phyloP scores from a whole-genome alignment of 1,139 yeast genomes.

The Candida buenavistaensis region DNA sequence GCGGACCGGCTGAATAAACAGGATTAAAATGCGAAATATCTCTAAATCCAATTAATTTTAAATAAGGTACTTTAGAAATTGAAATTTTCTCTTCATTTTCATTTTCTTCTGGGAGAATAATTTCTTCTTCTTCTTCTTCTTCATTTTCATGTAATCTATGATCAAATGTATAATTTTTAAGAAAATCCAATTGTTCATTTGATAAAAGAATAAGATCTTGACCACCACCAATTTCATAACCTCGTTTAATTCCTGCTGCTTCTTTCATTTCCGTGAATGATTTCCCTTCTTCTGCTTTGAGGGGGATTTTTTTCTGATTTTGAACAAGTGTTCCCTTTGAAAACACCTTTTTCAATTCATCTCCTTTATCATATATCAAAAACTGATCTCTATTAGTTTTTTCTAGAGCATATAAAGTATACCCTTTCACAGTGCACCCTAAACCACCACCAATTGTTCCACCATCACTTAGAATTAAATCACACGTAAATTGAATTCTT shows the following conservation, averaged over 20 bases:
- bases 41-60: constrained; percentile 69
- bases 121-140: constrained; percentile 28
- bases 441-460: constrained; percentile 45
- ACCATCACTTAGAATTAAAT: constrained; percentile 46
- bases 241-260: constrained; percentile 31
- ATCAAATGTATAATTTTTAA: constrained; percentile 38
- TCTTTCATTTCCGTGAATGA: constrained; percentile 41
- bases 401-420: constrained; percentile 59
- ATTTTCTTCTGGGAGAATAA: constrained; percentile 19
- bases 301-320: constrained; percentile 19
- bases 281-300: constrained; percentile 14
- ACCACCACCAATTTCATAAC: constrained; percentile 30
- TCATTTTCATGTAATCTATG: constrained; percentile 21
- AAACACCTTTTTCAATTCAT: constrained; percentile 50
- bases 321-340: constrained; percentile 36
- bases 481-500: constrained; percentile 63
- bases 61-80: constrained; percentile 36
- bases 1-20: constrained; percentile 51
- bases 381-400: constrained; percentile 35
- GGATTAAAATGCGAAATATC: constrained; percentile 43
- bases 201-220: constrained; percentile 26
- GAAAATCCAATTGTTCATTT: constrained; percentile 27
- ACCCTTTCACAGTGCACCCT: constrained; percentile 71
- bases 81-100: constrained; percentile 18
- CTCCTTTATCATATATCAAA: constrained; percentile 44